These are phyloP conservation scores for Phaeotremella fagi DNA, from an alignment of 768 basidiomycete species.

Conservation along the genomic window DNA sequence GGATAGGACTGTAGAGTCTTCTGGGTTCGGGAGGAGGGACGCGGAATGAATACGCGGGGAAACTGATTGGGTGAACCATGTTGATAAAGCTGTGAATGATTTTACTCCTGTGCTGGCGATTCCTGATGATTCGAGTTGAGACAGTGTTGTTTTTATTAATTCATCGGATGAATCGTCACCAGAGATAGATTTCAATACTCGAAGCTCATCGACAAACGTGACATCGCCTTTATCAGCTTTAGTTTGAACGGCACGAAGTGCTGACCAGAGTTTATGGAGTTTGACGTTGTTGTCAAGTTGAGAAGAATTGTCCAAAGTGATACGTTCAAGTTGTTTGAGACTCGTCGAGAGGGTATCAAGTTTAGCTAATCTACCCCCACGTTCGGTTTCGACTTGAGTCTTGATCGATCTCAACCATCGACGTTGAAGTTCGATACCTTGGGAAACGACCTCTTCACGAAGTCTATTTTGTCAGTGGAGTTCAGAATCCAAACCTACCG, in stretches of 20 bases:
- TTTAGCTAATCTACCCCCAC: slow-evolving; percentile 88
- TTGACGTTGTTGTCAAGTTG: slow-evolving; percentile 92
- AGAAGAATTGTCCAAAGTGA: slow-evolving; percentile 82
- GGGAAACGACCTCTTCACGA: slow-evolving; percentile 88
- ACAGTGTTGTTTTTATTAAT: slow-evolving; percentile 68
- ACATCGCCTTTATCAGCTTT: slow-evolving; percentile 62
- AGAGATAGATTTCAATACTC: slow-evolving; percentile 69
- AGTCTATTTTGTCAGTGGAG: slow-evolving; percentile 56
- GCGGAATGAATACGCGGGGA: slow-evolving; percentile 77
- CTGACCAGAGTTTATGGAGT: slow-evolving; percentile 86
- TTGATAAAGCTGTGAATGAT: slow-evolving; percentile 78
- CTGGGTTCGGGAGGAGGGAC: slow-evolving; percentile 73
- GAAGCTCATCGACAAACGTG: slow-evolving; percentile 85
- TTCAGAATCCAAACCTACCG: slow-evolving; percentile 54
- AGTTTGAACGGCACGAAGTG: slow-evolving; percentile 71
- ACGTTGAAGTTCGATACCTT: slow-evolving; percentile 94
- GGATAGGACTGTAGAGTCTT: slow-evolving; percentile 81
- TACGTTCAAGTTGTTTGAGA: slow-evolving; percentile 82
- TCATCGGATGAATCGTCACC: slow-evolving; percentile 61
- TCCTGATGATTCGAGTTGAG: slow-evolving; percentile 51
- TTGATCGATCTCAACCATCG: slow-evolving; percentile 96
- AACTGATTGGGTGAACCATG: slow-evolving; percentile 84
- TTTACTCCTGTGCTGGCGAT: slow-evolving; percentile 57
- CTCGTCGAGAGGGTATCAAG: slow-evolving; percentile 87
- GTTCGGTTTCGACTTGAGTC: slow-evolving; percentile 90